Percentiles rank a stretch among this genome's conserved stretches.
phyloP scores from a whole-genome alignment of 179 eudicot species.

The Silene noctiflora region DNA sequence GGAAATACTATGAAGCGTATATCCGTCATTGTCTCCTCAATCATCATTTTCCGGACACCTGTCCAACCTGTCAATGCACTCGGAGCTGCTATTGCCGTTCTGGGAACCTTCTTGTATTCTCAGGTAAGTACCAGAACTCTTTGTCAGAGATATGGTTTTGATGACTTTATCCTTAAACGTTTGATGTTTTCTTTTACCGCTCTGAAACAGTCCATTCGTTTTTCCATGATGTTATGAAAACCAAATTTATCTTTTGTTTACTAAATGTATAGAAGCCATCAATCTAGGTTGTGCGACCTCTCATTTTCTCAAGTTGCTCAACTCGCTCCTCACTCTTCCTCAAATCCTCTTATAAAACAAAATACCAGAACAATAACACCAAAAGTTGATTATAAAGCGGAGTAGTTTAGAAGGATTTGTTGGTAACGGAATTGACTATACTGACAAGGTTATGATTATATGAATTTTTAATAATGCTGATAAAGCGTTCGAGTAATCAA shows the following conservation, averaged over 20 bases:
- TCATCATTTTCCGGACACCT: conserved; percentile 81
- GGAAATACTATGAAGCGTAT: conserved; percentile 91
- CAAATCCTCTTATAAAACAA: too few species aligned
- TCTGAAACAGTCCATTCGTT: not conserved
- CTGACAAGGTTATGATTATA: too few species aligned
- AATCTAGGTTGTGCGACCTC: not conserved
- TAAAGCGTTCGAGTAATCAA: too few species aligned
- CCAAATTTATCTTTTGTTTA: not conserved
- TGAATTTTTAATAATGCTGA: too few species aligned
- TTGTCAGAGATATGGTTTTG: not conserved
- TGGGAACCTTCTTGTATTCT: conserved; percentile 92
- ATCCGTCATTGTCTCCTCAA: conserved; percentile 78
- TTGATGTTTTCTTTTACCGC: not conserved
- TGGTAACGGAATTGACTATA: too few species aligned
- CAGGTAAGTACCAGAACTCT: conserved; percentile 43
- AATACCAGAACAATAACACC: too few species aligned
- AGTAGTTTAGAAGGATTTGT: too few species aligned
- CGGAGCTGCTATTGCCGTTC: conserved; percentile 80
- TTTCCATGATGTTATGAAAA: not conserved
- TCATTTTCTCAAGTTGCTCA: not conserved
- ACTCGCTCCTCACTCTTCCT: not conserved
- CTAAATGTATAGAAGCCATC: not conserved
- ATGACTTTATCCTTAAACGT: not conserved
- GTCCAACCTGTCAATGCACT: conserved; percentile 66
- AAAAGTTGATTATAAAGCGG: too few species aligned